Conservation (phyloP, 2,329 filamentous ascomycete species). For the Alternaria brassicae region DNA sequence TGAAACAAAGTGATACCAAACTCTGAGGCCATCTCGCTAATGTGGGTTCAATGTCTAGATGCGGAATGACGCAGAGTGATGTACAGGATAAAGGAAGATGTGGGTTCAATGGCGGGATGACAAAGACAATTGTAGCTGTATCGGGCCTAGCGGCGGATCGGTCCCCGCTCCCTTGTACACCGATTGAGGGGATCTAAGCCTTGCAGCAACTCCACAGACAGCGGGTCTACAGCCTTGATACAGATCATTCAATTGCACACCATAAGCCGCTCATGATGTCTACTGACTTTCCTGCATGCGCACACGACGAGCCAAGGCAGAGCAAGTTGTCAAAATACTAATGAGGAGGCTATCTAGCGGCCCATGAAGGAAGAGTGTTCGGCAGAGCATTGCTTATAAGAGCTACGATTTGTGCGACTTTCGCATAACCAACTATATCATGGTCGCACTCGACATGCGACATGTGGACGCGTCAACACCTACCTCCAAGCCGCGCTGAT, state of each 20-base stretch:
- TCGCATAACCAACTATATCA: not conserved
- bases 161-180: not conserved
- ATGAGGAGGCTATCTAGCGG: not conserved
- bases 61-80: not conserved
- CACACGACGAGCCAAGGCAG: not conserved
- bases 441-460: not conserved
- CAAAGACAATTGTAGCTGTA: not conserved
- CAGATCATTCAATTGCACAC: rapidly evolving
- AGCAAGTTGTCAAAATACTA: not conserved
- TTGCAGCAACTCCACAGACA: not conserved
- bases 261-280: not conserved
- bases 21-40: not conserved
- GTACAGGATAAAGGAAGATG: not conserved
- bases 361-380: too few species aligned
- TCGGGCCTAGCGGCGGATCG: not conserved
- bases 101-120: not conserved
- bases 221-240: not conserved
- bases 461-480: not conserved
- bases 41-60: not conserved
- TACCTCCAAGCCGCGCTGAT: too few species aligned
- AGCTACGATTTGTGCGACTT: not conserved
- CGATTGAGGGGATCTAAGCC: not conserved
- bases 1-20: not conserved
- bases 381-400: not conserved
- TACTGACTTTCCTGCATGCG: not conserved